Evolutionary conservation across 2,329 filamentous ascomycete species (phyloP), one percentile per base, ranked within the genome.

Genomic region (Penicillium sclerotigenum): DNA sequence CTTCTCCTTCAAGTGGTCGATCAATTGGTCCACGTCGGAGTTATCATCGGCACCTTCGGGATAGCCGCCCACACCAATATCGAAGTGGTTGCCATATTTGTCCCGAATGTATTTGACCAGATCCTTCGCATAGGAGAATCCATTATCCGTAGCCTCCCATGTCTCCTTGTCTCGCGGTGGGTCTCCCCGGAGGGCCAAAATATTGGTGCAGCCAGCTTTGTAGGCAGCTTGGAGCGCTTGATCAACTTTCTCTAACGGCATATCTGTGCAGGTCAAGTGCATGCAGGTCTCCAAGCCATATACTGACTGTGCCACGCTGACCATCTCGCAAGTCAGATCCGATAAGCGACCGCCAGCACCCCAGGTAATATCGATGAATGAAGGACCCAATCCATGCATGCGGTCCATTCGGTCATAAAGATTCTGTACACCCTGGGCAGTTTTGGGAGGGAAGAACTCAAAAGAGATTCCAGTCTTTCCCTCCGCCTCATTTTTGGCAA

Each of bases 381-480:
- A 88, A 61, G 93, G 94, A 1, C 91, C 94, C 61, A 95, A 85
- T 69, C 88, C 85, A 76, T 96, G 91, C 94, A 99, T 99, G 77
- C 92, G 91, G 77, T 99, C 94, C 90, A 99, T 97, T 66, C 94
- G 90, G 68, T 99, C 94, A 81, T 99, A 99, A 56, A 99, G 87
- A 75, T 99, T 99, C 79, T 99, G 94, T 13, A 99, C 93, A 82
- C 94, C 94, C 78, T 79, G 76, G 22, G 76, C 75, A 4, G 94
- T 99, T 80, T 99, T 99, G 37, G 94, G 94, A 49, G 94, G 94
- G 78, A 99, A 99, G 82, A 96, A 99, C 76, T 99, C 94, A 80
- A 99, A 99, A 58, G 94, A 99, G 81, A 97, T 97, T 71, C 91
- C 94, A 56, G 92, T 88, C 69, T 88, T 84, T 72, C 87, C 86